Percentiles rank a stretch among this genome's conserved stretches.
Conservation (phyloP, 805 yeast genomes). For the Myxozyma mucilagina region DNA sequence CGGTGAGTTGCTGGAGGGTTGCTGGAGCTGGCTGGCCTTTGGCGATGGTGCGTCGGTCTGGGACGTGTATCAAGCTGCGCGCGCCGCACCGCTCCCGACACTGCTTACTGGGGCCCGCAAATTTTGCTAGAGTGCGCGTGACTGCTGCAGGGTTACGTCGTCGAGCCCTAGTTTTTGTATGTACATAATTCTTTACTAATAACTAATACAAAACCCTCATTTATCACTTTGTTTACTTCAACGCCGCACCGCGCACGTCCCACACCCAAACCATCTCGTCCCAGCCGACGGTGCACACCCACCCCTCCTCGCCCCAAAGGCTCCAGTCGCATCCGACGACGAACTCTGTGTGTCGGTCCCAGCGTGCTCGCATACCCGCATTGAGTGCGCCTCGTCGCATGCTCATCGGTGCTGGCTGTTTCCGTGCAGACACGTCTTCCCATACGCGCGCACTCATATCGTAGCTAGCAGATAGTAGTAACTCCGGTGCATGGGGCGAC, state of each 20-base stretch:
- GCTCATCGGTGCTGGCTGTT: slow-evolving; percentile 44
- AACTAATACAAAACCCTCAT: not conserved
- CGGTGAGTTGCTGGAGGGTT: not conserved
- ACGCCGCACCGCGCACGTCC: slow-evolving; percentile 55
- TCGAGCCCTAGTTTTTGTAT: not conserved
- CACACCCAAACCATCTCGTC: slow-evolving; percentile 92
- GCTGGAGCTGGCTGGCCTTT: not conserved
- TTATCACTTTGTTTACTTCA: not conserved
- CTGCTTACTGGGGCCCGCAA: no score
- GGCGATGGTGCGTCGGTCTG: not conserved
- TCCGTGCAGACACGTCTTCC: slow-evolving; percentile 67
- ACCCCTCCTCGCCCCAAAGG: slow-evolving; percentile 94
- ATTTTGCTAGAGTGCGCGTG: not conserved
- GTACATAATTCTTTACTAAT: not conserved
- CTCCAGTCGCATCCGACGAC: slow-evolving; percentile 94
- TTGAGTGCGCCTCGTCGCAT: slow-evolving; percentile 50
- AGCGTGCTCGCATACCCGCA: slow-evolving; percentile 57
- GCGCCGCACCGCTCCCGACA: slow-evolving; percentile 5
- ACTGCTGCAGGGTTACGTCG: slow-evolving; percentile 13
- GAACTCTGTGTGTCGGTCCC: slow-evolving; percentile 78
- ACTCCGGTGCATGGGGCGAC: slow-evolving; percentile 83
- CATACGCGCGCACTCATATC: slow-evolving; percentile 92
- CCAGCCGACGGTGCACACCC: slow-evolving; percentile 95
- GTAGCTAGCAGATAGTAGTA: slow-evolving; percentile 73
- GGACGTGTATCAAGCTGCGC: not conserved